phyloP scores from a whole-genome alignment of 257 asterid species.

The Cruciata laevipes region DNA sequence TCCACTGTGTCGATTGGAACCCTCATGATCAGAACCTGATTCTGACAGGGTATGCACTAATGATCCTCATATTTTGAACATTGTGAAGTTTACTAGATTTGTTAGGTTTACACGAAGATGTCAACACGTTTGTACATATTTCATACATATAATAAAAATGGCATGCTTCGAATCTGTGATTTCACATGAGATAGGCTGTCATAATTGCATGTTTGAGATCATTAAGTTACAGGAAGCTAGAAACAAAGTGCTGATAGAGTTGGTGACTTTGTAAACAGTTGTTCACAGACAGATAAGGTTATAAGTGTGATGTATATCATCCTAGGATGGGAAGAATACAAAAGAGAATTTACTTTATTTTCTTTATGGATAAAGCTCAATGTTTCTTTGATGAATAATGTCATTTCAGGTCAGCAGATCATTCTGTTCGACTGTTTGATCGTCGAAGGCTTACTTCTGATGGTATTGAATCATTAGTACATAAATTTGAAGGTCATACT shows the following conservation, averaged over 20 bases:
- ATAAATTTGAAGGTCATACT: slow-evolving; percentile 75
- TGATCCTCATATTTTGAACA: background rate
- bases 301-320: background rate
- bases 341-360: background rate
- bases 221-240: background rate
- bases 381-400: background rate
- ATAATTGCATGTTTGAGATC: background rate
- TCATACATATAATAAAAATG: background rate
- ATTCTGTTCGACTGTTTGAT: slow-evolving; percentile 87
- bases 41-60: slow-evolving; percentile 67
- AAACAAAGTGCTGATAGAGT: background rate
- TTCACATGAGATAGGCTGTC: background rate
- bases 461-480: slow-evolving; percentile 69
- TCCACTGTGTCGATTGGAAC: slow-evolving; percentile 99
- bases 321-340: background rate
- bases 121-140: background rate
- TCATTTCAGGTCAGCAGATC: slow-evolving; percentile 79
- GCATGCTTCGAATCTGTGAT: background rate
- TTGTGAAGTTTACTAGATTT: background rate
- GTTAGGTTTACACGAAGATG: background rate
- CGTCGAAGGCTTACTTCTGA: slow-evolving; percentile 69
- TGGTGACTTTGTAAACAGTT: background rate
- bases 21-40: slow-evolving; percentile 81
- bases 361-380: background rate
- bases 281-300: background rate